Evolutionary conservation across 2,329 filamentous ascomycete species (phyloP), one percentile per base, ranked within the genome.

Genomic region (Colletotrichum nymphaeae): DNA sequence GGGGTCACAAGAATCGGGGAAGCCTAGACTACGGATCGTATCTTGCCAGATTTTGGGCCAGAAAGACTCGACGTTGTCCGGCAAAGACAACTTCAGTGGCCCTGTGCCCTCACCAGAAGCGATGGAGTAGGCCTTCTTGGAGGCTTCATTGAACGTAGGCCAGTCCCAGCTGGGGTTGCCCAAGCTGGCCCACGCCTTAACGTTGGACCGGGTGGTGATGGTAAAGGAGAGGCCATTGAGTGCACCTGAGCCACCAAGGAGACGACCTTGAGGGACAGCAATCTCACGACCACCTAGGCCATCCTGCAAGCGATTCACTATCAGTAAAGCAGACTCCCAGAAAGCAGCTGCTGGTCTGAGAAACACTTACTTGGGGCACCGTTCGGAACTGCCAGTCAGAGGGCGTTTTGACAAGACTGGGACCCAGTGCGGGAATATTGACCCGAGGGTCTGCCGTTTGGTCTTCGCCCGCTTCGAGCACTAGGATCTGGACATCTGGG

Each of bases 391-490:
- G 69, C 79, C 79, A 81, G 69, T 76, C 76, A 16, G 76, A 75
- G 14, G 78, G 74, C 4, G 76, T 74, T n/a, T 76, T 75, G 42
- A 78, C 59, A 11, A 81, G 75, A 22, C 75, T 72, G 3, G 77
- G 68, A 58, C 75, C 81, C 22, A 78, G 68, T n/a, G 75, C 77
- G 8, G 79, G 80, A 28, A 76, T 75, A 19, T 75, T 72, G 52
- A 79, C 74, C 1, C 76, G 73, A 3, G 79, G 77, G 49, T 81
- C 79, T 1, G 72, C 76, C 1, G 69, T 75, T 11, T 74, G 74
- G 67, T 81, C 79, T 12, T 76, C 67, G 19, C 79, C 80, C 5
- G 80, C 77, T 62, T 82, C 80, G 22, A 81, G 59, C 9, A 81
- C 76, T 4, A 81, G 49, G 3, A 82, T 77, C 7, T 66, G 30